These are phyloP conservation scores for Ehretia macrophylla DNA, from an alignment of 257 asterid genomes.

Conservation along the genomic window DNA sequence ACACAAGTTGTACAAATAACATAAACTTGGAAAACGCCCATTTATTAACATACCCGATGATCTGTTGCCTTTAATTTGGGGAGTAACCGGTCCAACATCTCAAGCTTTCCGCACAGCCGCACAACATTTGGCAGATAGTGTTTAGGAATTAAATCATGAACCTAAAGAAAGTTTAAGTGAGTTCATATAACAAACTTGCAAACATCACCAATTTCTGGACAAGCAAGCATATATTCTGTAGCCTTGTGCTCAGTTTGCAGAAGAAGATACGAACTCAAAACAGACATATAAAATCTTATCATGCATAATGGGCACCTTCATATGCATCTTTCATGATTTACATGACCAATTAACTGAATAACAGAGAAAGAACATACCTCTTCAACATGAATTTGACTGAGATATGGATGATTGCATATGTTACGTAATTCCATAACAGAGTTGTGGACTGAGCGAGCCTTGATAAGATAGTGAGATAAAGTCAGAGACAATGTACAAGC, in stretches of 20 bases:
- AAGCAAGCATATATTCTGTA: not conserved
- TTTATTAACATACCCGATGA: constrained; percentile 67
- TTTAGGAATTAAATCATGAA: constrained; percentile 80
- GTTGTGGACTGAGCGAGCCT: constrained; percentile 94
- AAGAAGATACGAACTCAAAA: not conserved
- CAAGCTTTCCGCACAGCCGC: constrained; percentile 99
- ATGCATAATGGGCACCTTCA: not conserved
- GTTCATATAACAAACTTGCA: not conserved
- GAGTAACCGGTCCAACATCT: constrained; percentile 89
- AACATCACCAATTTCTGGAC: not conserved
- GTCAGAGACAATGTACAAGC: constrained; percentile 8
- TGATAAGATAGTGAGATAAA: constrained; percentile 26
- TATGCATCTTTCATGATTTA: not conserved
- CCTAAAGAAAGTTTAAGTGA: constrained; percentile 33
- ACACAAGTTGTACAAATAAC: constrained; percentile 11
- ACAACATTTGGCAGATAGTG: constrained; percentile 83
- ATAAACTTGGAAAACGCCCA: not conserved
- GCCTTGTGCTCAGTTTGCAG: not conserved
- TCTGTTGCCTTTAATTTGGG: constrained; percentile 98
- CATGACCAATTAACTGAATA: not conserved
- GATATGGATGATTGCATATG: constrained; percentile 98
- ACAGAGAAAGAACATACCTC: constrained; percentile 56
- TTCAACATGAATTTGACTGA: constrained; percentile 97
- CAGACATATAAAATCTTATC: not conserved
- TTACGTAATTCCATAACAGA: constrained; percentile 98